Evolutionary conservation across 2,329 filamentous ascomycete genomes (phyloP).

Genomic region (Colletotrichum gigasporum): DNA sequence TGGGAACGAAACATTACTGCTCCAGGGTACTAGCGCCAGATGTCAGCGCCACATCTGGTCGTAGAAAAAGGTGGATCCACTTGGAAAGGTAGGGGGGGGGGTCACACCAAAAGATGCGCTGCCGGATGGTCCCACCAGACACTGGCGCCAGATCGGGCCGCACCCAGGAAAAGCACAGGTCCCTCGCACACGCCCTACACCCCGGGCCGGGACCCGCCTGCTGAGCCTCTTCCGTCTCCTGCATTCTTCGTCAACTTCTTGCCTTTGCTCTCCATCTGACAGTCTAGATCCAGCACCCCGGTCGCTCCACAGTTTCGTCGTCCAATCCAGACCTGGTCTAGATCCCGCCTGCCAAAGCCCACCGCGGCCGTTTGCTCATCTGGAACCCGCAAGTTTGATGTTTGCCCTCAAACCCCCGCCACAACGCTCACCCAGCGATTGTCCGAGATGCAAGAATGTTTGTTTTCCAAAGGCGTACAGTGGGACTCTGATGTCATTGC

Average conservation of each 20-base stretch:
- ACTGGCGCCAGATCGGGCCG: no score
- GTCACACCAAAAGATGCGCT: no score
- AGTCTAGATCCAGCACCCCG: not conserved
- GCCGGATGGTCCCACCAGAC: no score
- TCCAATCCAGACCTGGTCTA: not conserved
- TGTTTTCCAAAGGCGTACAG: not conserved
- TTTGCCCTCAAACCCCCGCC: not conserved
- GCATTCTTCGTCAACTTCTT: not conserved
- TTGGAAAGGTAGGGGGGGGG: no score
- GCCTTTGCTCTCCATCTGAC: not conserved
- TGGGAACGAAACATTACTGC: not conserved
- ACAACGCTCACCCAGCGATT: not conserved
- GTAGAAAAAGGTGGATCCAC: not conserved
- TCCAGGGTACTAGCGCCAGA: not conserved
- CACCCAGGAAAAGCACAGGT: no score
- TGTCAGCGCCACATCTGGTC: not conserved
- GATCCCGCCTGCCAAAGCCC: not conserved
- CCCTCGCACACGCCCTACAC: no score
- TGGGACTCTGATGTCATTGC: not conserved
- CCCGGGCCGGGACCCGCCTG: no score
- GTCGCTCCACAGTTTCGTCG: not conserved
- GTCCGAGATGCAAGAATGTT: not conserved
- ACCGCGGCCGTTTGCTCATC: not conserved
- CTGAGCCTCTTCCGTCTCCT: not conserved
- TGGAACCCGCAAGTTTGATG: not conserved